Evolutionary conservation across 2,329 filamentous ascomycete genomes (phyloP).

Genomic region (Metarhizium anisopliae): DNA sequence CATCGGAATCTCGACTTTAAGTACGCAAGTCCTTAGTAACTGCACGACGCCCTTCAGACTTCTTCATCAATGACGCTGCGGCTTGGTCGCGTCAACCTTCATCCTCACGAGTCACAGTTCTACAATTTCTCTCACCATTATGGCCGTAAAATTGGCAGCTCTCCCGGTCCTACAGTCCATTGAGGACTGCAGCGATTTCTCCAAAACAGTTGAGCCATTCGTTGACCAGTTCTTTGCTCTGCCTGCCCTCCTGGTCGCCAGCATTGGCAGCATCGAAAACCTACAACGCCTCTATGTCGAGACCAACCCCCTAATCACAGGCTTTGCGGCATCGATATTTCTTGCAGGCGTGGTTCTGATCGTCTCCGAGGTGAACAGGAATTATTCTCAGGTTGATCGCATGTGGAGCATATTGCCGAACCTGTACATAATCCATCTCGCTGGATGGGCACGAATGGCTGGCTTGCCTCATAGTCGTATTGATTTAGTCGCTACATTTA

Average conservation of each 20-base stretch:
- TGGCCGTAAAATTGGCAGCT: constrained; percentile 40
- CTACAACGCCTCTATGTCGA: constrained; percentile 66
- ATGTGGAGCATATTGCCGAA: constrained; percentile 86
- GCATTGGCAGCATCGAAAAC: constrained; percentile 48
- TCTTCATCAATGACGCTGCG: not conserved
- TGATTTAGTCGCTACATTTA: constrained; percentile 63
- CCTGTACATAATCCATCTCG: constrained; percentile 77
- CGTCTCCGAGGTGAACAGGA: constrained; percentile 75
- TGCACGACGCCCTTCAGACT: not conserved
- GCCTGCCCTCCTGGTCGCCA: constrained; percentile 53
- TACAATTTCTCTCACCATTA: not conserved
- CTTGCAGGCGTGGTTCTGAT: constrained; percentile 66
- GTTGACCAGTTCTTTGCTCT: constrained; percentile 61
- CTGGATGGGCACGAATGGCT: constrained; percentile 69
- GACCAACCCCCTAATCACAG: constrained; percentile 79
- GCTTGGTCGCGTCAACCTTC: not conserved
- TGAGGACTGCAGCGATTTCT: constrained; percentile 67
- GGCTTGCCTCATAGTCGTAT: constrained; percentile 62
- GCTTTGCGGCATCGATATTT: constrained; percentile 61
- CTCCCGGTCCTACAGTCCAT: constrained; percentile 64
- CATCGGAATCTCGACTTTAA: not conserved
- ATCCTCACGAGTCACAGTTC: not conserved
- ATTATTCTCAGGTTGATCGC: constrained; percentile 95
- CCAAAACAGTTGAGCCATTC: constrained; percentile 66
- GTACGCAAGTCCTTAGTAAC: too few relatives aligned